Base-by-base conservation (phyloP, 2,329 filamentous ascomycete genomes). In the Domatiomyces catenatus region DNA sequence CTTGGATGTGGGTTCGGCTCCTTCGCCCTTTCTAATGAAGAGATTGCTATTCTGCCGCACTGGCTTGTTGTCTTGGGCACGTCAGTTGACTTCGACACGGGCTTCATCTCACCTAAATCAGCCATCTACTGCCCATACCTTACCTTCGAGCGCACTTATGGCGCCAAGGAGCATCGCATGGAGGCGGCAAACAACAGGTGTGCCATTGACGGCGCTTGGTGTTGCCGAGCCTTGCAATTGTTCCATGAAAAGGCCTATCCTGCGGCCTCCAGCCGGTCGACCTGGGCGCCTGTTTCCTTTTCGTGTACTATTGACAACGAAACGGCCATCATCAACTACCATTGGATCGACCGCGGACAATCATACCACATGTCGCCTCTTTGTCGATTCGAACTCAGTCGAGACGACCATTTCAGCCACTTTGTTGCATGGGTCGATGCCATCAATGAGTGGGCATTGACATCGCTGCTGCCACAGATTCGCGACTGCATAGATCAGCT, bases 151-250 rank as follows among this genome's bases (percentile, higher is more conserved):
- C 51, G 54, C 10, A 48, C 51, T n/a, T 50, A 53, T 32, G 52
- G 56, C 28, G 48, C 54, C 15, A 54, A 53, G 17, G 55, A 58
- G 24, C 28, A 52, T 15, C 52, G 54, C 2, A 22, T 59, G 5
- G 57, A 60, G 39, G 36, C 54, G 8, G 57, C 58, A 12, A 57
- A 54, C 28, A 60, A 60, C 22, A 56, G 57, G 51, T 58, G 57
- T 49, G 58, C 58, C n/a, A 55, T 59, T 20, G 57, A 54, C 45
- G 58, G 58, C 1, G 54, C 58, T n/a, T 60, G 58, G 55, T 59
- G 50, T 24, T 48, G 57, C 15, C 44, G 56, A 28, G 47, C 57
- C 2, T 49, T 58, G 42, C 58, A 59, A 26, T 54, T 58, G 55
- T 43, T 60, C 2, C 12, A 39, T 39, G 32, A 39, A 39, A 12